Evolutionary conservation across 768 basidiomycete genomes (phyloP).

Genomic region (Termitomyces sp.): DNA sequence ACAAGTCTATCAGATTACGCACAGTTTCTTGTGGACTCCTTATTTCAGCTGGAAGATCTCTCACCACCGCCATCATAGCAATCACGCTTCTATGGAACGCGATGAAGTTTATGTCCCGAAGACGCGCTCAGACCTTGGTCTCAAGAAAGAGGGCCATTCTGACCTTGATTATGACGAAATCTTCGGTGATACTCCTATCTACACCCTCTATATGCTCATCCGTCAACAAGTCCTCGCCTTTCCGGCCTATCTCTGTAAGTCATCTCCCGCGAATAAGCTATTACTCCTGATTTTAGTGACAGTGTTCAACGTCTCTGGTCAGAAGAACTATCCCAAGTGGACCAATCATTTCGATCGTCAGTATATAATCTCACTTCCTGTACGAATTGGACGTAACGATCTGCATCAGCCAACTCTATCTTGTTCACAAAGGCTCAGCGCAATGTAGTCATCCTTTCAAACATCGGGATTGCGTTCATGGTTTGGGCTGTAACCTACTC

Average conservation of each 20-base stretch:
- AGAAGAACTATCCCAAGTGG: constrained; percentile 51
- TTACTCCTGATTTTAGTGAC: constrained; percentile 43
- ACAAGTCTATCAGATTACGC: constrained; percentile 27
- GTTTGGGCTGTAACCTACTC: constrained; percentile 32
- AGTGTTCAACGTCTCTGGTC: constrained; percentile 58
- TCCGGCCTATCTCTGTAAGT: constrained; percentile 55
- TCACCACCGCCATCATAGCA: constrained; percentile 46
- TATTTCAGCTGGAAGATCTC: constrained; percentile 52
- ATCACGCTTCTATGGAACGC: constrained; percentile 47
- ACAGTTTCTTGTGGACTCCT: constrained; percentile 45
- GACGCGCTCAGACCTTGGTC: constrained; percentile 50
- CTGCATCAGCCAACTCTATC: constrained; percentile 41
- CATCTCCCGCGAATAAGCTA: constrained; percentile 39
- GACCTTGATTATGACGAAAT: constrained; percentile 48
- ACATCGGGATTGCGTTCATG: constrained; percentile 50
- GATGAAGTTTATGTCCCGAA: constrained; percentile 60
- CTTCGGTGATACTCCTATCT: constrained; percentile 56
- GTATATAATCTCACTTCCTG: constrained; percentile 10
- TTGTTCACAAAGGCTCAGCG: constrained; percentile 50
- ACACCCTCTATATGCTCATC: constrained; percentile 49
- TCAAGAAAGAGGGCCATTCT: constrained; percentile 32
- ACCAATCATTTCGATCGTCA: constrained; percentile 63
- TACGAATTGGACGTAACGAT: not conserved
- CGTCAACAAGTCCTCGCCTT: constrained; percentile 55
- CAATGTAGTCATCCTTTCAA: constrained; percentile 48